Conservation (phyloP, 306 rosid genomes). For the Cucurbita argyrosperma region DNA sequence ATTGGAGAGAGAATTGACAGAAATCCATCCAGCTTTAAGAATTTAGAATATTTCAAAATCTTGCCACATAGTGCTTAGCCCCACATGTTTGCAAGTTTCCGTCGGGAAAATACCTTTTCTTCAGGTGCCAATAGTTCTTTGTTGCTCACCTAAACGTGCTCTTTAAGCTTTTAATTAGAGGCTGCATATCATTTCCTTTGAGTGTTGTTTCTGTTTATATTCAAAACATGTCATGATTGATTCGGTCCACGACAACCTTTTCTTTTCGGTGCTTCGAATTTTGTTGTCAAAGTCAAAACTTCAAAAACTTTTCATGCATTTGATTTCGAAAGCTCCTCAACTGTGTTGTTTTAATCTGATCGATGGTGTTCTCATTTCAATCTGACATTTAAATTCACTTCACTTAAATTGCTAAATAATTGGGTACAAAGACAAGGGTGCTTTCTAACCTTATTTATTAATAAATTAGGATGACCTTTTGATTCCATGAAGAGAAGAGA, state of each 20-base stretch:
- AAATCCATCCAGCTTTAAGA: background rate
- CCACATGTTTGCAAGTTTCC: background rate
- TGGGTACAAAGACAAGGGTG: background rate
- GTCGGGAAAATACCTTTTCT: background rate
- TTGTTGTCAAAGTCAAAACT: background rate
- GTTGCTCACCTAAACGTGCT: background rate
- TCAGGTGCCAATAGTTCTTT: background rate
- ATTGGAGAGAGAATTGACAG: background rate
- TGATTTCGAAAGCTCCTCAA: background rate
- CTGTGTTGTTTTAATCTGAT: background rate
- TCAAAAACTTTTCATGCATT: background rate
- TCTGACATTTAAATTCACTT: too few relatives aligned
- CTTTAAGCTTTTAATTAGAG: background rate
- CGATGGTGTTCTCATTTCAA: background rate
- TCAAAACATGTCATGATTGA: background rate
- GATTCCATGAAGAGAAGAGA: background rate
- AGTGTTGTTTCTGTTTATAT: background rate
- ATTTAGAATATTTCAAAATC: background rate
- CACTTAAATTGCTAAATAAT: background rate
- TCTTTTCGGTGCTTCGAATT: background rate
- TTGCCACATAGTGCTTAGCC: background rate
- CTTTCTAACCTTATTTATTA: background rate
- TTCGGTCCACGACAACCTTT: background rate
- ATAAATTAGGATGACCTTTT: background rate
- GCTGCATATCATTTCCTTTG: background rate